Evolutionary conservation across 2,329 filamentous ascomycete species (phyloP).

Genomic region (Eutypella sp.): DNA sequence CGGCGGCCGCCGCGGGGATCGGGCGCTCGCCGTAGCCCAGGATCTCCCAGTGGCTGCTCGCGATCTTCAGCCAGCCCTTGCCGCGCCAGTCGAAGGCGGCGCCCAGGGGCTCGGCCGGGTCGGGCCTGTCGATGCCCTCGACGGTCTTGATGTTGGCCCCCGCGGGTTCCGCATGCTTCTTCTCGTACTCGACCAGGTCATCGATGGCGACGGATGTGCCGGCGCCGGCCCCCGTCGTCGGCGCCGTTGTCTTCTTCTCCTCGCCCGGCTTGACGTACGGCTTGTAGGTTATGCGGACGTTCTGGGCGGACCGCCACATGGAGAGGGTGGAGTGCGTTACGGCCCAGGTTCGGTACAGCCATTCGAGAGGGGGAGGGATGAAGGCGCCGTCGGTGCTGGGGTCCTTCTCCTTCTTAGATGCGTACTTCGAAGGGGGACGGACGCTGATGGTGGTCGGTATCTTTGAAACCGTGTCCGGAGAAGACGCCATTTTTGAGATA

Average conservation of each 20-base stretch:
- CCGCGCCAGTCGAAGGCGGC: conserved; percentile 71
- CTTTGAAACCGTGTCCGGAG: not conserved
- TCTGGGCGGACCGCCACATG: conserved; percentile 77
- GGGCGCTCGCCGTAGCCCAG: conserved; percentile 64
- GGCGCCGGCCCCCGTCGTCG: conserved; percentile 20
- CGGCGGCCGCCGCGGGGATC: conserved; percentile 29
- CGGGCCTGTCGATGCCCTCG: conserved; percentile 57
- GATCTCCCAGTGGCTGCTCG: conserved; percentile 74
- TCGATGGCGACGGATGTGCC: conserved; percentile 48
- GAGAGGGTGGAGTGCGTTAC: conserved; percentile 71
- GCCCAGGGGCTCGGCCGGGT: conserved; percentile 20
- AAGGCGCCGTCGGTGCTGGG: conserved; percentile 23
- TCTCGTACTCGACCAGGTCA: conserved; percentile 62
- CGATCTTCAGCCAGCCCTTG: conserved; percentile 67
- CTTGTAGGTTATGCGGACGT: conserved; percentile 75
- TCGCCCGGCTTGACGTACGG: conserved; percentile 32
- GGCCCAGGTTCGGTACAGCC: conserved; percentile 63
- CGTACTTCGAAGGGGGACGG: conserved; percentile 47
- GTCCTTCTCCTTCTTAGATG: conserved; percentile 16
- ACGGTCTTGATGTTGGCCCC: conserved; percentile 48
- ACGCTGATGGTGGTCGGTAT: conserved; percentile 28
- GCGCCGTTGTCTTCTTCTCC: not conserved
- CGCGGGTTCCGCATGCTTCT: conserved; percentile 36
- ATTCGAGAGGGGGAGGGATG: conserved; percentile 47
- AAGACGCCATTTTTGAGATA: not conserved